These are phyloP conservation scores for Acephala macrosclerotiorum DNA, from an alignment of 2,329 filamentous ascomycete species.

Conservation along the genomic window DNA sequence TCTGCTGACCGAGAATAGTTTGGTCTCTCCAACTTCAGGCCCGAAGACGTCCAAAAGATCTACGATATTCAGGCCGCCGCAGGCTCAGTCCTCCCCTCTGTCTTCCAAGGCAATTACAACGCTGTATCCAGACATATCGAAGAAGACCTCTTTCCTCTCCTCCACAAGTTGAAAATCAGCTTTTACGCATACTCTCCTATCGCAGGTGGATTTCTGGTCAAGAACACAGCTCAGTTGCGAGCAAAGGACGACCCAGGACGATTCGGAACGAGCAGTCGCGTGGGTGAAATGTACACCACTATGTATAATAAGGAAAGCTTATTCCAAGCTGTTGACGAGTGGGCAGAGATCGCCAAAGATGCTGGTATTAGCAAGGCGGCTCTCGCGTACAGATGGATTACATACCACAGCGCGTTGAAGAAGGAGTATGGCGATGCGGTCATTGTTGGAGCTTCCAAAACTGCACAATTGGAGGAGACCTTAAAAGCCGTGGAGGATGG, in stretches of 20 bases:
- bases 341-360: constrained; percentile 41
- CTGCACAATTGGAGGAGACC: constrained; percentile 36
- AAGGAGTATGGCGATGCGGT: constrained; percentile 42
- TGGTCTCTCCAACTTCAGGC: constrained; percentile 46
- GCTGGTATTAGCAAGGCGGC: constrained; percentile 44
- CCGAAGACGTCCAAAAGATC: constrained; percentile 42
- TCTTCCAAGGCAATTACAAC: constrained; percentile 47
- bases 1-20: constrained; percentile 47
- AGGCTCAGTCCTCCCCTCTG: constrained; percentile 42
- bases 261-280: constrained; percentile 27
- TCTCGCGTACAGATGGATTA: constrained; percentile 48
- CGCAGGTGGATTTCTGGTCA: constrained; percentile 67
- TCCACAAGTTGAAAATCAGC: constrained; percentile 45
- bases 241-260: constrained; percentile 33
- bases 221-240: constrained; percentile 24
- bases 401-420: constrained; percentile 42
- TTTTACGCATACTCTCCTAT: constrained; percentile 67
- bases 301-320: constrained; percentile 30
- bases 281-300: constrained; percentile 35
- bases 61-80: constrained; percentile 41
- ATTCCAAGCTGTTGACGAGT: constrained; percentile 40
- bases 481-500: constrained; percentile 33
- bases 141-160: constrained; percentile 64
- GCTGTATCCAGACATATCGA: constrained; percentile 58
- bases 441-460: constrained; percentile 40